Evolutionary conservation across 495 filamentous ascomycete species (phyloP).

Genomic region (Penicillium pancosmium): DNA sequence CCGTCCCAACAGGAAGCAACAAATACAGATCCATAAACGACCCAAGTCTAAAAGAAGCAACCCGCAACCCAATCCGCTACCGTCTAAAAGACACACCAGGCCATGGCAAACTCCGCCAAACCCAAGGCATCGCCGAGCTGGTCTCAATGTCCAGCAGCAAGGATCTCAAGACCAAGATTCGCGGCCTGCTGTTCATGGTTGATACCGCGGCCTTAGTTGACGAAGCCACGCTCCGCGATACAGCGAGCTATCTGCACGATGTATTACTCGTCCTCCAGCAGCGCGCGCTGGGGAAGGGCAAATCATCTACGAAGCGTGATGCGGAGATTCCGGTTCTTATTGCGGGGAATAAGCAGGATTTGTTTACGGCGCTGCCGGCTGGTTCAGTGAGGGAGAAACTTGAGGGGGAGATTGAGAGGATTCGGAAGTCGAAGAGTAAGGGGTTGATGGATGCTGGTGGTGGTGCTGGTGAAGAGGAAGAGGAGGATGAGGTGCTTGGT

Average conservation of each 20-base stretch:
- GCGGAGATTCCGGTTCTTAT: conserved; percentile 73
- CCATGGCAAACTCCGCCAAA: conserved; percentile 85
- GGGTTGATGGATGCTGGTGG: conserved; percentile 70
- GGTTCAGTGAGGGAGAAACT: conserved; percentile 72
- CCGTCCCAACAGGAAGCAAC: conserved; percentile 62
- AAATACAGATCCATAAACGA: conserved; percentile 73
- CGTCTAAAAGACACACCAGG: conserved; percentile 87
- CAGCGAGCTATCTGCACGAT: conserved; percentile 84
- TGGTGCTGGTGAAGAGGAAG: conserved; percentile 67
- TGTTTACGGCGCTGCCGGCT: conserved; percentile 90
- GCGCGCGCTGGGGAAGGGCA: conserved; percentile 56
- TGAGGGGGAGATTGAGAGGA: conserved; percentile 79
- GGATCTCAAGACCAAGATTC: conserved; percentile 57
- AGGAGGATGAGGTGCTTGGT: conserved; percentile 80
- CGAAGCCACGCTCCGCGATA: conserved; percentile 56
- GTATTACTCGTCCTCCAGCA: conserved; percentile 80
- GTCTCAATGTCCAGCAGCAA: conserved; percentile 46
- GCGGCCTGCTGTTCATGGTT: conserved; percentile 83
- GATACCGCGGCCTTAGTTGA: conserved; percentile 78
- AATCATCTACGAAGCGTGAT: conserved; percentile 57
- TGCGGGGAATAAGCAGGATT: conserved; percentile 91
- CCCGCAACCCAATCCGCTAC: conserved; percentile 76
- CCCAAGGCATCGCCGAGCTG: conserved; percentile 45
- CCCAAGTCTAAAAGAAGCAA: conserved; percentile 62
- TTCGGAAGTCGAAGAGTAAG: conserved; percentile 75